These are phyloP conservation scores for Globisporangium splendens DNA, from an alignment of 352 stramenopile species.

Conservation along the genomic window DNA sequence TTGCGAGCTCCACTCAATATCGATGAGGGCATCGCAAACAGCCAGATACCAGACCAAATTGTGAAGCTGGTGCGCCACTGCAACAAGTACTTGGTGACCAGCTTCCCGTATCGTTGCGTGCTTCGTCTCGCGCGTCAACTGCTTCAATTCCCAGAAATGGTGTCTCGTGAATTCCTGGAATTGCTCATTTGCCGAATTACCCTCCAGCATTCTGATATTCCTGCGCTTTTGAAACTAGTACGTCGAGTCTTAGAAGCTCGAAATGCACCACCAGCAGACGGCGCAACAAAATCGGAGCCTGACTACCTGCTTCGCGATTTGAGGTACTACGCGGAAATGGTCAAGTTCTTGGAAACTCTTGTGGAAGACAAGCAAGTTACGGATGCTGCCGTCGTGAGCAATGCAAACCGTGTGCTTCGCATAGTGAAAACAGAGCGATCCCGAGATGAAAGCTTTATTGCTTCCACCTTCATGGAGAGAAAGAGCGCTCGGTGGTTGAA, in stretches of 20 bases:
- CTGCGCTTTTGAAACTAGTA: constrained; percentile 62
- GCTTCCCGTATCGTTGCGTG: constrained; percentile 68
- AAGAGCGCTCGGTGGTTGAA: constrained; percentile 61
- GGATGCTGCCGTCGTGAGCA: constrained; percentile 55
- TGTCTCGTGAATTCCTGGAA: constrained; percentile 68
- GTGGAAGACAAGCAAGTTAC: constrained; percentile 43
- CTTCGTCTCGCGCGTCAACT: constrained; percentile 59
- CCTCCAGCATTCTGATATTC: constrained; percentile 66
- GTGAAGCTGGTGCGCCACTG: constrained; percentile 72
- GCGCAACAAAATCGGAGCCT: constrained; percentile 26
- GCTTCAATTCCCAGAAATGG: constrained; percentile 62
- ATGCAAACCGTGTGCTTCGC: constrained; percentile 69
- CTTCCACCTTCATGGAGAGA: constrained; percentile 62
- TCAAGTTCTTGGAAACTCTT: constrained; percentile 49
- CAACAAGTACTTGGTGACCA: constrained; percentile 65
- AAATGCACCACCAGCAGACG: constrained; percentile 24
- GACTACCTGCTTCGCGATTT: constrained; percentile 60
- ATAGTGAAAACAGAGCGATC: constrained; percentile 63
- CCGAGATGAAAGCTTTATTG: constrained; percentile 43
- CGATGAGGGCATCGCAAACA: constrained; percentile 67
- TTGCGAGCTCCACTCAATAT: constrained; percentile 58
- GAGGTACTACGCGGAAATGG: constrained; percentile 60
- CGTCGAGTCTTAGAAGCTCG: constrained; percentile 71
- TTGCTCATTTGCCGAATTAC: constrained; percentile 70
- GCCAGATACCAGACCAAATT: constrained; percentile 65